These are phyloP conservation scores for Endogone sp. DNA, from an alignment of 192 early-diverging fungal species.

Conservation along the genomic window DNA sequence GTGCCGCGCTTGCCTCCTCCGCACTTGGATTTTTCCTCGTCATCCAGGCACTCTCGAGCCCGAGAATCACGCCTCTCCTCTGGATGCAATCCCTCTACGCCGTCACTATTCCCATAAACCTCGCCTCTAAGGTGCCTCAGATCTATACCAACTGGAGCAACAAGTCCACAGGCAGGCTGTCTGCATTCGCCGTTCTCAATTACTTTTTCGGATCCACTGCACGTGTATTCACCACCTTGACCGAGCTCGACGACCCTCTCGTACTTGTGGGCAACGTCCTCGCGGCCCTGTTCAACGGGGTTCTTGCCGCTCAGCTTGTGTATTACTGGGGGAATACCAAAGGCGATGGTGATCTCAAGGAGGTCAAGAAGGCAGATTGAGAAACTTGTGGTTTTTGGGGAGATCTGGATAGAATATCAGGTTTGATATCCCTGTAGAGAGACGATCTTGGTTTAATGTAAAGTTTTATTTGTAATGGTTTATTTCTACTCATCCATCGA, in stretches of 20 bases:
- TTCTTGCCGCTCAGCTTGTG: conserved; percentile 75
- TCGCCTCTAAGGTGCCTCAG: conserved; percentile 87
- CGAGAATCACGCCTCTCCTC: conserved; percentile 33
- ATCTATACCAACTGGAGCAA: conserved; percentile 81
- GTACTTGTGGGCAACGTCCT: conserved; percentile 68
- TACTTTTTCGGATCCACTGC: conserved; percentile 85
- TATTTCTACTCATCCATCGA: too few relatives aligned
- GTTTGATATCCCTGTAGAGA: too few relatives aligned
- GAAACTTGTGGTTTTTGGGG: too few relatives aligned
- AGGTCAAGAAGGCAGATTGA: neutral
- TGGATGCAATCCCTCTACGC: conserved; percentile 68
- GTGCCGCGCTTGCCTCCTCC: conserved; percentile 39
- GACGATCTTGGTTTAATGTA: too few relatives aligned
- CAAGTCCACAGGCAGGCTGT: conserved; percentile 85
- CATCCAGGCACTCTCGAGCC: conserved; percentile 50
- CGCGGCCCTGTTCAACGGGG: conserved; percentile 71
- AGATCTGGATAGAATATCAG: too few relatives aligned
- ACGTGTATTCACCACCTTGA: conserved; percentile 88
- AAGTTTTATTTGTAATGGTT: too few relatives aligned
- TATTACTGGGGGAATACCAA: conserved; percentile 66
- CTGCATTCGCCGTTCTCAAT: conserved; percentile 84
- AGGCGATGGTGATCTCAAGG: neutral
- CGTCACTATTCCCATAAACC: conserved; percentile 70
- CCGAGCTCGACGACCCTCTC: conserved; percentile 81
- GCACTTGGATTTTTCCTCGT: conserved; percentile 26